These are phyloP conservation scores for Solanum medicagineum DNA, from an alignment of 257 asterid species.

Conservation along the genomic window DNA sequence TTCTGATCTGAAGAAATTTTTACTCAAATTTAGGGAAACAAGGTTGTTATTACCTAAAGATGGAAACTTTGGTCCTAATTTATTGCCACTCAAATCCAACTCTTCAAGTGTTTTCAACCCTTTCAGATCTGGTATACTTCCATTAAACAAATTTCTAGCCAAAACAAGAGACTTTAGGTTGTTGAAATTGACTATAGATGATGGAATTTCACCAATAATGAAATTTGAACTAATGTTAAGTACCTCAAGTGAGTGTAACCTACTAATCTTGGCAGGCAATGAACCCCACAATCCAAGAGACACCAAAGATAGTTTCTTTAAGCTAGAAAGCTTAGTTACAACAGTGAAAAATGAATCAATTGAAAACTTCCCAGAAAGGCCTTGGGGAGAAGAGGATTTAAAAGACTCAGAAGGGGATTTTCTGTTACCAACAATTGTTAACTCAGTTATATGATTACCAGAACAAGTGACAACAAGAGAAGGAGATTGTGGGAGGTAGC, in stretches of 20 bases:
- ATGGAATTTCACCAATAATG: conserved; percentile 55
- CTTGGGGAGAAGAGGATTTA: conserved; percentile 16
- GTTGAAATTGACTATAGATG: conserved; percentile 36
- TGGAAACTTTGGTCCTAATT: conserved; percentile 60
- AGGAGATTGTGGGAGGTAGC: conserved; percentile 44
- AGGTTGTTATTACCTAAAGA: conserved; percentile 38
- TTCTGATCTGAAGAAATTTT: conserved; percentile 60
- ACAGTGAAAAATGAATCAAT: conserved; percentile 81
- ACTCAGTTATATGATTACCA: conserved; percentile 51
- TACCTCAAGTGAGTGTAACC: conserved; percentile 54
- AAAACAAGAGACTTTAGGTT: conserved; percentile 44
- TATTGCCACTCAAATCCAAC: conserved; percentile 62
- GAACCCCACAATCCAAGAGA: conserved; percentile 81
- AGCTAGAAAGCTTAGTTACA: conserved; percentile 53
- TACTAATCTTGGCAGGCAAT: conserved; percentile 53
- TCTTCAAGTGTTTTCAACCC: conserved; percentile 36
- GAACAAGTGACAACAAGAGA: conserved; percentile 56
- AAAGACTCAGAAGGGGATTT: conserved; percentile 31
- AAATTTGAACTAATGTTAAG: conserved; percentile 62
- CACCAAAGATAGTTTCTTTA: conserved; percentile 56
- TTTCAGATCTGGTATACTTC: conserved; percentile 62
- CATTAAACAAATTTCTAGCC: conserved; percentile 57
- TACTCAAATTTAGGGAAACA: conserved; percentile 24
- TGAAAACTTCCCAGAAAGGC: conserved; percentile 51
- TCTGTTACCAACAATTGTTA: conserved; percentile 68